These are phyloP conservation scores for Alternaria sp. DNA, from an alignment of 2,329 filamentous ascomycete species.

Conservation along the genomic window DNA sequence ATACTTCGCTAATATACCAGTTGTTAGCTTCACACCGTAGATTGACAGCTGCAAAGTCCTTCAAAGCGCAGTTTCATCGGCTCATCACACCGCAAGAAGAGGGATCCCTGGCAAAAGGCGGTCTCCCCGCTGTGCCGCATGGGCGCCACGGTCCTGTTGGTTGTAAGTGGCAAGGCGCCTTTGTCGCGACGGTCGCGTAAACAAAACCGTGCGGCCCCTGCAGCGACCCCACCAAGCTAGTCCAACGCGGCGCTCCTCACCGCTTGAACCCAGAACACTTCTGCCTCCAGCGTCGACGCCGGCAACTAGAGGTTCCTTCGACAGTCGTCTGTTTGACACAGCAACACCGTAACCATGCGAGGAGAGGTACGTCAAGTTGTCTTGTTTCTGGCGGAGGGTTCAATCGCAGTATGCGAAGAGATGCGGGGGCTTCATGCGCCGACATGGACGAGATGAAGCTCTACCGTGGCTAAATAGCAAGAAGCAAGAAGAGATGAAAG, in stretches of 20 bases:
- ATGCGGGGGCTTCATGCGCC: constrained; percentile 13
- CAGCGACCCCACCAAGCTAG: constrained; percentile 29
- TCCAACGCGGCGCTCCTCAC: constrained; percentile 25
- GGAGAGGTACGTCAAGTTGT: constrained; percentile 46
- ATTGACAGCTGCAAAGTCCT: background rate
- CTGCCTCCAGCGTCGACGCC: constrained; percentile 16
- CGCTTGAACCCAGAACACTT: constrained; percentile 20
- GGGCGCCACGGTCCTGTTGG: background rate
- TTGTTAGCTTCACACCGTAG: background rate
- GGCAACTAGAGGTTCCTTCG: constrained; percentile 25
- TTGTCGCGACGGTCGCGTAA: constrained; percentile 21
- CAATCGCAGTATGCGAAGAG: background rate
- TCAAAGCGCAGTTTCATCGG: background rate
- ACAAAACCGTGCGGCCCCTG: constrained; percentile 20
- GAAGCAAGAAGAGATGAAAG: background rate
- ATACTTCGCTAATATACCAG: background rate
- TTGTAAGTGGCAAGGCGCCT: constrained; percentile 15
- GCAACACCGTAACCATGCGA: constrained; percentile 46
- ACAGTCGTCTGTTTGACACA: constrained; percentile 47
- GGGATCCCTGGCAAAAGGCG: background rate
- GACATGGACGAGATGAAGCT: constrained; percentile 5
- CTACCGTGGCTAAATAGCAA: background rate
- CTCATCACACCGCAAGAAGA: background rate
- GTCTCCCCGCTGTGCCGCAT: constrained; percentile 2
- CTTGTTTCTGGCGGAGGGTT: background rate